phyloP scores from a whole-genome alignment of 148 eudicot genomes.

The Arbutus unedo region DNA sequence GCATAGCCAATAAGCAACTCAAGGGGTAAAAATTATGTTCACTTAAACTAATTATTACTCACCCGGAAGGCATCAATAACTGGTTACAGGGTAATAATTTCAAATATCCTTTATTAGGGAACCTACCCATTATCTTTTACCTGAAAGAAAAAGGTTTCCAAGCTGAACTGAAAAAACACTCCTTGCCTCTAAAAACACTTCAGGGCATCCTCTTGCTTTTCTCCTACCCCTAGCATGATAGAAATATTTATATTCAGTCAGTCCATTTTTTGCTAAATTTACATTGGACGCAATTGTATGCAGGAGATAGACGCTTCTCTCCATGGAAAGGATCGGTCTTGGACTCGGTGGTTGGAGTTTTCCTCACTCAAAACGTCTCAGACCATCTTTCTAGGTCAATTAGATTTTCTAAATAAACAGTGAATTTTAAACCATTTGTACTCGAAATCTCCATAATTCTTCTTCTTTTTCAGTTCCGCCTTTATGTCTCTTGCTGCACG shows the following conservation, averaged over 20 bases:
- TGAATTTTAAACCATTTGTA: conserved; percentile 16
- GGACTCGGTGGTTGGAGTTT: conserved; percentile 95
- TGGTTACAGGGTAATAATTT: neutral
- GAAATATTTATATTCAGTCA: neutral
- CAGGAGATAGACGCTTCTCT: conserved; percentile 96
- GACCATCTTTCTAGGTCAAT: conserved; percentile 93
- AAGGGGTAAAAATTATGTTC: neutral
- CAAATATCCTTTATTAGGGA: neutral
- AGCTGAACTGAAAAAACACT: neutral
- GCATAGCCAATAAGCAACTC: neutral
- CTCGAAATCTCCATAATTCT: neutral
- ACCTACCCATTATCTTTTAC: neutral
- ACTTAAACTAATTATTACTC: neutral
- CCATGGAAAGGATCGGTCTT: conserved; percentile 98
- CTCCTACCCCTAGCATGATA: neutral
- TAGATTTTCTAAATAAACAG: conserved; percentile 5
- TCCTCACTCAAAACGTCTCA: conserved; percentile 94
- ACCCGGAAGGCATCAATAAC: neutral
- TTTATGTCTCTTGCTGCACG: conserved; percentile 89
- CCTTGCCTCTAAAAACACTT: neutral
- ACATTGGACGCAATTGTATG: neutral
- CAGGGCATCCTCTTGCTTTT: conserved; percentile 3
- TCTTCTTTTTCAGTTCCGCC: conserved; percentile 65
- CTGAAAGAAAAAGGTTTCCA: neutral
- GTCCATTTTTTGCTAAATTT: neutral